Percentiles rank a stretch among this genome's conserved stretches.
phyloP scores from a whole-genome alignment of 192 early-diverging fungal species.

The Linnemannia zychae region DNA sequence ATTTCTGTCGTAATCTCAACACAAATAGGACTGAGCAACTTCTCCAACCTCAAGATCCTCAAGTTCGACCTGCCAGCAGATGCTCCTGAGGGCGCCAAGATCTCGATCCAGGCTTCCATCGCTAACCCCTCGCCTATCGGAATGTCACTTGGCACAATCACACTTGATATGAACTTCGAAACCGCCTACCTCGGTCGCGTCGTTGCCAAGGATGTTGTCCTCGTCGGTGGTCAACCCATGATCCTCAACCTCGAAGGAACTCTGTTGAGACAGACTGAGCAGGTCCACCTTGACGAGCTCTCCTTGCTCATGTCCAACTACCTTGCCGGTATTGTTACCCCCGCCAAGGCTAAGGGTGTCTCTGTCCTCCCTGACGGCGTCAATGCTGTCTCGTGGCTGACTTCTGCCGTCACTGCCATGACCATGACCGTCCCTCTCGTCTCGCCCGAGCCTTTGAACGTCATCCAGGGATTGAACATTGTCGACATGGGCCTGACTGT shows the following conservation, averaged over 20 bases:
- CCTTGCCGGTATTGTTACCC: slow-evolving; percentile 29
- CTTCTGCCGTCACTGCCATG: slow-evolving; percentile 23
- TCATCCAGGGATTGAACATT: slow-evolving; percentile 44
- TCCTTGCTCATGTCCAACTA: slow-evolving; percentile 52
- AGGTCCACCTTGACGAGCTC: slow-evolving; percentile 33
- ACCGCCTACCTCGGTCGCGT: slow-evolving; percentile 39
- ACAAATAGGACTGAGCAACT: slow-evolving; percentile 37
- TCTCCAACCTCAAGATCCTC: slow-evolving; percentile 47
- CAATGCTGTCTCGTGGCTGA: slow-evolving; percentile 43
- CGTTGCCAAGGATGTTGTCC: slow-evolving; percentile 31
- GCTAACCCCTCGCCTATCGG: slow-evolving; percentile 51
- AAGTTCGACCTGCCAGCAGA: slow-evolving; percentile 40
- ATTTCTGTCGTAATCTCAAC: background rate
- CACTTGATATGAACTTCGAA: slow-evolving; percentile 50
- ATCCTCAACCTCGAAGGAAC: slow-evolving; percentile 45
- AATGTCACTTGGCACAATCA: slow-evolving; percentile 43
- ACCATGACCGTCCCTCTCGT: slow-evolving; percentile 37
- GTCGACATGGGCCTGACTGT: slow-evolving; percentile 33
- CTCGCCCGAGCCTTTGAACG: slow-evolving; percentile 26
- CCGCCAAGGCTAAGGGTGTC: slow-evolving; percentile 33
- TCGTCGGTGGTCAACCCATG: slow-evolving; percentile 39
- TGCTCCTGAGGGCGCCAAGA: slow-evolving; percentile 28
- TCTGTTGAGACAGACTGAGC: slow-evolving; percentile 39
- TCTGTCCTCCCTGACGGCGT: slow-evolving; percentile 50
- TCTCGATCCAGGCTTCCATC: slow-evolving; percentile 32